Base-by-base conservation (phyloP, 805 yeast genomes). In the Teunomyces lycoperdinae region DNA sequence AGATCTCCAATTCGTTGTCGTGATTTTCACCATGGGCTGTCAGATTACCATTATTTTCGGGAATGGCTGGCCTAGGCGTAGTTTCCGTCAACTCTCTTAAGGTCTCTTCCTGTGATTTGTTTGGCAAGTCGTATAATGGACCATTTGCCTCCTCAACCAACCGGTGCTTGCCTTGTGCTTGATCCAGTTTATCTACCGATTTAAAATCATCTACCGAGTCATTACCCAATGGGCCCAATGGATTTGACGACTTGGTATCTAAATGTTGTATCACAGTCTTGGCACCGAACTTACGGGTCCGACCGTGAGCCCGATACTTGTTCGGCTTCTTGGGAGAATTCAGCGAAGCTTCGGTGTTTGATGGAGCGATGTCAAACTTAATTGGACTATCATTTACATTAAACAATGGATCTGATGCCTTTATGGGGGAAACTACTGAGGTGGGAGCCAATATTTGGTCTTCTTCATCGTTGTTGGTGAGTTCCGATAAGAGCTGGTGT, bases 1-100 rank as follows among this genome's bases (percentile, higher is more conserved):
- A 66, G 32, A 91, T 85, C 3, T 79, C 82, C 50, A 87, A 76
- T 13, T 68, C 63, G 35, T 66, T 71, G 2, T 41, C 24, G 27
- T 16, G 13, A 26, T 41, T 26, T 28, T 13, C n/a, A 41, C 4
- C 29, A 5, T n/a, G 34, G 13, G 17, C 29, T 13, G 29, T 13
- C 30, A 20, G 28, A 26, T 5, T 29, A 10, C 30, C 30, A 13
- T 38, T 38, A 6, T n/a, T 38, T 11, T 38, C 41, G 9, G 29
- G 17, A 4, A 13, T 24, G 17, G 14, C 13, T 13, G 41, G 30
- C 8, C n/a, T 38, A 3, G 41, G 41, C 3, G 30, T 17, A 4
- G 41, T 29, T 11, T 38, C 30, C 17, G 41, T 24, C 9, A 38
- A 38, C 41, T 26, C 41, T 8, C 41, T 24, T 11, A 38, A 38